These are phyloP conservation scores for Ceratobasidium sp. DNA, from an alignment of 1,284 basidiomycete species.

Conservation along the genomic window DNA sequence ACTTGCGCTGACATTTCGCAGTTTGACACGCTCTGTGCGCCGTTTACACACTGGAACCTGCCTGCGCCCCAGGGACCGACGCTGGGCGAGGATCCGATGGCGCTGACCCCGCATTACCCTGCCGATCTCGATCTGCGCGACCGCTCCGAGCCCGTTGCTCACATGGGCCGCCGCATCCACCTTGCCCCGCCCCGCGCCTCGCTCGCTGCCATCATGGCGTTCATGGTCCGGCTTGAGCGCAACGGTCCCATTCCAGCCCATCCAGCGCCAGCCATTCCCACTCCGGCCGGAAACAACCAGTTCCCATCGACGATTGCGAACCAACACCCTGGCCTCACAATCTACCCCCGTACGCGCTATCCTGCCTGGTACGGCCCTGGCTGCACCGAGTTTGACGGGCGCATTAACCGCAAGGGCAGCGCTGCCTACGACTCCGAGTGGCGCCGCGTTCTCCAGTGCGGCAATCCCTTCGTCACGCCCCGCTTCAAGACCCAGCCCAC, in stretches of 20 bases:
- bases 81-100: slow-evolving; percentile 41
- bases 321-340: slow-evolving; percentile 13
- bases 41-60: slow-evolving; percentile 54
- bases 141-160: slow-evolving; percentile 48
- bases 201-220: slow-evolving; percentile 49
- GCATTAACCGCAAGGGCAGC: slow-evolving; percentile 11
- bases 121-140: slow-evolving; percentile 53
- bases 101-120: slow-evolving; percentile 45
- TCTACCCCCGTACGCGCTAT: slow-evolving; percentile 29
- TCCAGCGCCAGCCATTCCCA: neutral
- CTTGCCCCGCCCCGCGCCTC: slow-evolving; percentile 49
- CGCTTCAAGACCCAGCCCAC: slow-evolving; percentile 49
- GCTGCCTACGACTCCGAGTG: slow-evolving; percentile 27
- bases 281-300: neutral
- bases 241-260: slow-evolving; percentile 12
- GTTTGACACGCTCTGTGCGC: slow-evolving; percentile 57
- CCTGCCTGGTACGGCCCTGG: slow-evolving; percentile 10
- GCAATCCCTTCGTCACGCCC: slow-evolving; percentile 49
- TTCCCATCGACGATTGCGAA: neutral
- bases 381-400: slow-evolving; percentile 28
- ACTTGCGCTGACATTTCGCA: slow-evolving; percentile 41
- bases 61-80: slow-evolving; percentile 46
- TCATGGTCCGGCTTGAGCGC: slow-evolving; percentile 43
- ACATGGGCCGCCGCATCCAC: slow-evolving; percentile 48
- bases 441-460: slow-evolving; percentile 49